Evolutionary conservation across 768 basidiomycete species (phyloP).

Genomic region (Amanita rubescens): DNA sequence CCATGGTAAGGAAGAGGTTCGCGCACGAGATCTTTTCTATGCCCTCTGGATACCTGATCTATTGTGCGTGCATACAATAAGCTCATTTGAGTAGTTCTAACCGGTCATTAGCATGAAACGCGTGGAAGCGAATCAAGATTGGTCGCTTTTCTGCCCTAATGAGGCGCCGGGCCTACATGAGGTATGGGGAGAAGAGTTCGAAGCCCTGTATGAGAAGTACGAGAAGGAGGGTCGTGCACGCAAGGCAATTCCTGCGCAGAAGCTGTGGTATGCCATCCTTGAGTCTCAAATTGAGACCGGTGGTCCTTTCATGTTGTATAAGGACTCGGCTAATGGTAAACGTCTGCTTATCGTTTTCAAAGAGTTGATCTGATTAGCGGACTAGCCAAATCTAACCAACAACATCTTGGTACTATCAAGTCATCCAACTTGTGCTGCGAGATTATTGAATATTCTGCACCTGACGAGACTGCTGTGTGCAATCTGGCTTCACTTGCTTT

Average conservation of each 20-base stretch:
- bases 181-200: constrained; percentile 86
- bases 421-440: constrained; percentile 99
- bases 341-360: constrained; percentile 2
- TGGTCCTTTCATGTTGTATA: constrained; percentile 99
- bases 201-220: constrained; percentile 77
- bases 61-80: constrained; percentile 51
- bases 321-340: constrained; percentile 89
- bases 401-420: constrained; percentile 98
- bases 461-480: constrained; percentile 97
- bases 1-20: constrained; percentile 96
- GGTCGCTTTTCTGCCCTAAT: constrained; percentile 97
- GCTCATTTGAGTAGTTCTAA: not conserved
- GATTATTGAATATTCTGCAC: constrained; percentile 96
- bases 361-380: not conserved
- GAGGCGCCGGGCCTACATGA: constrained; percentile 90
- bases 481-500: constrained; percentile 96
- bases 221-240: constrained; percentile 85
- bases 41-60: constrained; percentile 97
- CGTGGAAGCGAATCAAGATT: constrained; percentile 81
- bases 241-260: constrained; percentile 86
- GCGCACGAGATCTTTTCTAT: constrained; percentile 95
- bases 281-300: constrained; percentile 99
- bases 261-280: constrained; percentile 96
- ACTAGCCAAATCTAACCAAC: constrained; percentile 93
- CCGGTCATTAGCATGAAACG: constrained; percentile 76